A percentile compares a stretch with the other conserved stretches of the same genome.
phyloP scores from a whole-genome alignment of 73 alveolate species.

The Paramecium biaurelia region DNA sequence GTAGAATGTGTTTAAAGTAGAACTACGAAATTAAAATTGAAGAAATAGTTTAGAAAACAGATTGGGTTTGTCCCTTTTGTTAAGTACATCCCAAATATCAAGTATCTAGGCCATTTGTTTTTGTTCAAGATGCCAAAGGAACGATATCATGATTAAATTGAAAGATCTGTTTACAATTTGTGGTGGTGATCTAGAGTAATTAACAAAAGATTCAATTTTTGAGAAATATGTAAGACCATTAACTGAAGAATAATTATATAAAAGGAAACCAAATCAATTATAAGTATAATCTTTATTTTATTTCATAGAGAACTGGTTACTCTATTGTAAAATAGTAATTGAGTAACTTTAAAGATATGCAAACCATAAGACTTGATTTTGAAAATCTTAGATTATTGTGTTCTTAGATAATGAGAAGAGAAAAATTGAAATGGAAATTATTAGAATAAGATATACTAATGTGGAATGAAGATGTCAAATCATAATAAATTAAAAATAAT shows the following conservation, averaged over 20 bases:
- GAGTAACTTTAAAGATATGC: constrained; percentile 3
- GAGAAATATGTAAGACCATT: constrained; percentile 7
- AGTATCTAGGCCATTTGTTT: constrained; percentile 3
- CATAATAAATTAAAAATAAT: not conserved
- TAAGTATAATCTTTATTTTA: not conserved
- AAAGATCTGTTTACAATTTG: constrained; percentile 27
- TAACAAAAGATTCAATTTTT: constrained; percentile 28
- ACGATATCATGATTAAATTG: constrained; percentile 26
- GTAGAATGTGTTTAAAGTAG: constrained; percentile 37
- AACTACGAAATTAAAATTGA: not conserved
- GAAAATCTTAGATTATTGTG: constrained; percentile 40
- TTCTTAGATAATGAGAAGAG: constrained; percentile 23
- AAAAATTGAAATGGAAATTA: constrained; percentile 25
- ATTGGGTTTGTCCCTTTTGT: constrained; percentile 60
- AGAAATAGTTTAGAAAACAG: not conserved
- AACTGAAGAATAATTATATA: constrained; percentile 21
- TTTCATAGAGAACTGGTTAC: not conserved
- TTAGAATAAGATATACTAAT: not conserved
- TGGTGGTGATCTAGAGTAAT: constrained; percentile 25
- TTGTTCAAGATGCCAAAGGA: constrained; percentile 47
- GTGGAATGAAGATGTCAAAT: not conserved
- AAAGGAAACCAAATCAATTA: not conserved
- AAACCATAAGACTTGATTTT: constrained; percentile 26
- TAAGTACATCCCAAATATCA: not conserved
- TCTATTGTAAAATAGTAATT: not conserved